Evolutionary conservation across 2,329 filamentous ascomycete genomes (phyloP).

Genomic region (Hortaea sp.): DNA sequence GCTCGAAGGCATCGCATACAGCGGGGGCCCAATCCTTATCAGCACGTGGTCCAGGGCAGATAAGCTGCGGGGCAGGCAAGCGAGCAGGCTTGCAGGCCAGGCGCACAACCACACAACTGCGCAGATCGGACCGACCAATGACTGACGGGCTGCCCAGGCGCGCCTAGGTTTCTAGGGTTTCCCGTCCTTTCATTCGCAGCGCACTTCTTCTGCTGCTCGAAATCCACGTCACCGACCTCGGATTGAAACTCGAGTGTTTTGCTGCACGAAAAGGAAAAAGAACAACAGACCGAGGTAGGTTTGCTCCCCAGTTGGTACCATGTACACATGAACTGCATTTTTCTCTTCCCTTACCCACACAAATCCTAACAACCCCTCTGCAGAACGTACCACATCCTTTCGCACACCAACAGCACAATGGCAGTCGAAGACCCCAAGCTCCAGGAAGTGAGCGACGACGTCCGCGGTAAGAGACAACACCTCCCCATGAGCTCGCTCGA

Average conservation of each 20-base stretch:
- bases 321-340: not conserved
- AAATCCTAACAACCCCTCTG: not conserved
- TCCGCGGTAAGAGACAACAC: constrained; percentile 36
- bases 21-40: too few relatives aligned
- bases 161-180: not conserved
- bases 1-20: too few relatives aligned
- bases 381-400: not conserved
- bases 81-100: too few relatives aligned
- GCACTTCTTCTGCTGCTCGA: too few relatives aligned
- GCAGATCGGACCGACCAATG: not conserved
- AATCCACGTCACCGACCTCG: too few relatives aligned
- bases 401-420: constrained; percentile 1
- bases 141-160: not conserved
- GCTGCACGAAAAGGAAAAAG: too few relatives aligned
- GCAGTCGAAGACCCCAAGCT: constrained; percentile 3
- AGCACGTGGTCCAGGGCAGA: too few relatives aligned
- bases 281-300: too few relatives aligned
- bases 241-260: too few relatives aligned
- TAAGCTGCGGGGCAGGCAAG: too few relatives aligned
- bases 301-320: not conserved
- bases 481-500: constrained; percentile 1
- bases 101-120: not conserved
- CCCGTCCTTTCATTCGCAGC: not conserved
- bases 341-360: not conserved
- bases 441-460: constrained; percentile 36